Evolutionary conservation across 768 basidiomycete species (phyloP), one percentile per base, ranked within the genome.

Genomic region (Termitomyces sp.): DNA sequence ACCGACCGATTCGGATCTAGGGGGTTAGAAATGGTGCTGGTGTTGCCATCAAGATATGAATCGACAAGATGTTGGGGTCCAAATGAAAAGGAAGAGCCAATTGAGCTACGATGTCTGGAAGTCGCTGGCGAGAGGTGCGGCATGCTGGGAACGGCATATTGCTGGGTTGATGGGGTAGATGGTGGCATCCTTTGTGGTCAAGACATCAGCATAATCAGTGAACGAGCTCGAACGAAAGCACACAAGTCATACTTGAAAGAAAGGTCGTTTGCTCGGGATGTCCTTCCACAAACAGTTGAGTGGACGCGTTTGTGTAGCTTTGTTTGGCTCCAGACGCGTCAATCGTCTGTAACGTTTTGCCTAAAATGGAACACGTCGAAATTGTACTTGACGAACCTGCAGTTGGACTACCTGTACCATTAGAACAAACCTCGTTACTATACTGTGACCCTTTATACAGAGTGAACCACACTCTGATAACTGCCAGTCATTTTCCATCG

Each of bases 1-100:
- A 91, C 81, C 1, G 91, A 93, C 43, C 89, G 81, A 66, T 88
- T 92, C 18, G 91, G 91, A 70, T 93, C 91, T 50, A 92, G 80
- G 4, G 74, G 73, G 64, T 81, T 78, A 16, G 86, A 85, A 40
- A 82, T 69, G 3, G 82, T 79, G 69, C 85, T 87, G 10, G 81
- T 75, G 67, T 89, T 86, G 1, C 81, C 81, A 59, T 85, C 87
- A 51, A 83, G 75, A 66, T 87, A 85, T 0, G 89, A 87, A 67
- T 88, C 83, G 30, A 91, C 80, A 30, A 93, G 79, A 12, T 83
- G 83, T 66, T 89, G 86, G 23, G 91, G 91, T 32, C 86, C 89
- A 66, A 92, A 90, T 0, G 92, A 93, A 73, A 93, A 92, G 3
- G 90, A 89, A 2, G 88, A 86, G 65, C 86, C 86, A 43, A 92